These are phyloP conservation scores for Talaromyces sp. DNA, from an alignment of 2,329 filamentous ascomycete genomes.

Conservation along the genomic window DNA sequence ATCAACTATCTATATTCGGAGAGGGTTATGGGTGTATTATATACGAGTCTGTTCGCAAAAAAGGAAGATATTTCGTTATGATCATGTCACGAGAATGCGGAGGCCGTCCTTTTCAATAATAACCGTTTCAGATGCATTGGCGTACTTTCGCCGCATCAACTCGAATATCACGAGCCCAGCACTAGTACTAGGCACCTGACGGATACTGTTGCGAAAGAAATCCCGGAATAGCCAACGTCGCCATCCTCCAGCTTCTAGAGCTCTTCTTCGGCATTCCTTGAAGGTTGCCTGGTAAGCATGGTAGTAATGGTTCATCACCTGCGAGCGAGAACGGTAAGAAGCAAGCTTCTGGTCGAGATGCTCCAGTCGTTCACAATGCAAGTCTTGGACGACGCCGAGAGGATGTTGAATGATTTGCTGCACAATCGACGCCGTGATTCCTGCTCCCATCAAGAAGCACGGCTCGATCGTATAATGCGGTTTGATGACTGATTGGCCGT, in stretches of 20 bases:
- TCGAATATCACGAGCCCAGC: constrained; percentile 63
- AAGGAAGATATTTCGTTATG: neutral
- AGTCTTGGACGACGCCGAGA: constrained; percentile 53
- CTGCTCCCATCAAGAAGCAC: constrained; percentile 55
- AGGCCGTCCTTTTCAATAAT: constrained; percentile 57
- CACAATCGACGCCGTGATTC: constrained; percentile 53
- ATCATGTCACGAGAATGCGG: constrained; percentile 49
- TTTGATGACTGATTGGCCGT: constrained; percentile 39
- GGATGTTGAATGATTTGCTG: constrained; percentile 58
- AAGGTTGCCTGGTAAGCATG: constrained; percentile 58
- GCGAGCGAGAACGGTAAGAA: constrained; percentile 33
- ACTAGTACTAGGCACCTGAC: constrained; percentile 60
- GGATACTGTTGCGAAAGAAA: constrained; percentile 52
- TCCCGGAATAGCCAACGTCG: constrained; percentile 52
- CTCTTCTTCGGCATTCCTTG: constrained; percentile 48
- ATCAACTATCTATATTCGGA: neutral
- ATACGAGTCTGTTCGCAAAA: neutral
- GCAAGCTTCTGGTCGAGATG: constrained; percentile 52
- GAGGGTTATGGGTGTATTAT: neutral
- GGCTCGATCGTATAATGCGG: constrained; percentile 62
- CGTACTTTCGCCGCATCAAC: constrained; percentile 57
- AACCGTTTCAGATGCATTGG: constrained; percentile 47
- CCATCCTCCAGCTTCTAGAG: constrained; percentile 50
- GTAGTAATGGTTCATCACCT: constrained; percentile 52
- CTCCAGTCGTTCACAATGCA: constrained; percentile 57